phyloP scores from a whole-genome alignment of 306 rosid species.

The Prunus davidiana region DNA sequence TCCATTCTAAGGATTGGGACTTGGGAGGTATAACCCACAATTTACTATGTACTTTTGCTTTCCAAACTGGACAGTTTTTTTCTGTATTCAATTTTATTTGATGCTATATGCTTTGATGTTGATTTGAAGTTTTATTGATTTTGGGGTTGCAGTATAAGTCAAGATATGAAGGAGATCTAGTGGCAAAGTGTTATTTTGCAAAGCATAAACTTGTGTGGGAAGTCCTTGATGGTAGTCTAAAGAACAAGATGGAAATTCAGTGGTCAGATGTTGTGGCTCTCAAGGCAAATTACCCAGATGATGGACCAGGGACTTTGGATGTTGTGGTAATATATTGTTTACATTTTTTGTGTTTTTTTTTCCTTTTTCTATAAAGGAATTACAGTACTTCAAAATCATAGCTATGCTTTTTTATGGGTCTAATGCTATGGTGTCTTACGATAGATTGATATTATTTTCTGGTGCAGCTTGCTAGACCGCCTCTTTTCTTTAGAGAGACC shows the following conservation, averaged over 20 bases:
- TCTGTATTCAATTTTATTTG: background rate
- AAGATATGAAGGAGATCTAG: conserved; percentile 79
- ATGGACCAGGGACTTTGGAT: conserved; percentile 64
- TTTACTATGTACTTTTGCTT: background rate
- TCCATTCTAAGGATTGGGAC: conserved; percentile 66
- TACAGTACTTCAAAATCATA: too few relatives aligned
- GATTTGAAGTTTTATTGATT: conserved; percentile 6
- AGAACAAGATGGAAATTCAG: conserved; percentile 88
- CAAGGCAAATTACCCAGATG: conserved; percentile 74
- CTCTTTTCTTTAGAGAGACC: conserved; percentile 78
- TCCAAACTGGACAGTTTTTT: background rate
- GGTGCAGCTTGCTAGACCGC: conserved; percentile 70
- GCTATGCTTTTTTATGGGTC: background rate
- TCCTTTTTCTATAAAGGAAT: too few relatives aligned
- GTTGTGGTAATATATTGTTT: conserved; percentile 46
- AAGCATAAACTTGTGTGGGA: conserved; percentile 95
- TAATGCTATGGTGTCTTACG: too few relatives aligned
- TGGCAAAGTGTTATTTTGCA: conserved; percentile 81
- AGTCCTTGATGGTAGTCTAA: conserved; percentile 84
- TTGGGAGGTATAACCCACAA: conserved; percentile 56
- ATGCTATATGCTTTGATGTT: background rate
- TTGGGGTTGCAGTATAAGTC: conserved; percentile 62
- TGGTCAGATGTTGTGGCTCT: conserved; percentile 88
- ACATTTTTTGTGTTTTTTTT: background rate
- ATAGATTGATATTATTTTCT: conserved; percentile 14